phyloP scores from a whole-genome alignment of 129 eudicot species.

The Artemisia annua region DNA sequence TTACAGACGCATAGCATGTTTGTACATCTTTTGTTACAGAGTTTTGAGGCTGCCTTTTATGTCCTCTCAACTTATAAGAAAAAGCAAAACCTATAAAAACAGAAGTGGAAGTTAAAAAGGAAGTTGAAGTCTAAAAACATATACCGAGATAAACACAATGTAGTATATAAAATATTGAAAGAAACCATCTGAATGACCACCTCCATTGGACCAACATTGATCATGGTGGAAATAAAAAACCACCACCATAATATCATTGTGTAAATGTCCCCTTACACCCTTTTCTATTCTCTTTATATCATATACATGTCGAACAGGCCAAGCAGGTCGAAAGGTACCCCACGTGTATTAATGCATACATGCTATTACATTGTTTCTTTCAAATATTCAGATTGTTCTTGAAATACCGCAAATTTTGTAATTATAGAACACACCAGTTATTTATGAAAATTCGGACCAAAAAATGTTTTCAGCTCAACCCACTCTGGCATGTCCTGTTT shows the following conservation, averaged over 20 bases:
- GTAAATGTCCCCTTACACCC: slow-evolving; percentile 69
- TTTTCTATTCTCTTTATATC: slow-evolving; percentile 64
- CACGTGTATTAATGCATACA: neutral
- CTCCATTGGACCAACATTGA: slow-evolving; percentile 36
- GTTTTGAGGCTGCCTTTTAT: too few relatives aligned
- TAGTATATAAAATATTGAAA: too few relatives aligned
- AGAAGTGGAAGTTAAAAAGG: too few relatives aligned
- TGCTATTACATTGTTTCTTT: neutral
- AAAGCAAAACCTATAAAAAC: too few relatives aligned
- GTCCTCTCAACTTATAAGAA: too few relatives aligned
- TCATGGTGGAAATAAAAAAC: slow-evolving; percentile 59
- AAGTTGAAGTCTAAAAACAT: too few relatives aligned
- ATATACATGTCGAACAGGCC: neutral
- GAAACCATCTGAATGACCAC: too few relatives aligned
- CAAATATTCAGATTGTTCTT: neutral
- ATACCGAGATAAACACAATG: too few relatives aligned
- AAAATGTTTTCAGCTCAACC: neutral
- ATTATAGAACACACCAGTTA: neutral
- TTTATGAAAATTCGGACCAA: neutral
- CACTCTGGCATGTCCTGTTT: too few relatives aligned
- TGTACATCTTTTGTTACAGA: too few relatives aligned
- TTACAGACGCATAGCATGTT: too few relatives aligned
- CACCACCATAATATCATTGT: slow-evolving; percentile 74
- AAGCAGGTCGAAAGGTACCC: neutral
- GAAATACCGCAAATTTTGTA: neutral